Evolutionary conservation across 2,329 filamentous ascomycete genomes (phyloP).

Genomic region (Diplocarpon mali): DNA sequence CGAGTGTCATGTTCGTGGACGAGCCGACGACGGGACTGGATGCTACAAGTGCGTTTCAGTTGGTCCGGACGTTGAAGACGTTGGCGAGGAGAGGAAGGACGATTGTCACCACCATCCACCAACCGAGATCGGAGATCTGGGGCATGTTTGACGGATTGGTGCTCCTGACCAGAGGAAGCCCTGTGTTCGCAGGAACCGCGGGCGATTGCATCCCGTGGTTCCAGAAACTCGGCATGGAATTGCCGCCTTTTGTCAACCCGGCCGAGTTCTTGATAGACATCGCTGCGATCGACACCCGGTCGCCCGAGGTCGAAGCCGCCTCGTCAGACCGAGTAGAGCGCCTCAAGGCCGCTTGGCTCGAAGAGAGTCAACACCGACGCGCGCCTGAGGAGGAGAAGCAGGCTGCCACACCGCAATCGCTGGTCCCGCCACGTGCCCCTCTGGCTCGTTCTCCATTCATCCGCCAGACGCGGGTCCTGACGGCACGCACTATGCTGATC

Average conservation of each 20-base stretch:
- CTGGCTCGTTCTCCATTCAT: slow-evolving; percentile 41
- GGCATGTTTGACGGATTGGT: slow-evolving; percentile 62
- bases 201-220: slow-evolving; percentile 54
- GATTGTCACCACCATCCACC: slow-evolving; percentile 64
- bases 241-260: slow-evolving; percentile 66
- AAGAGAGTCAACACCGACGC: slow-evolving; percentile 19
- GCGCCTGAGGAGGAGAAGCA: slow-evolving; percentile 12
- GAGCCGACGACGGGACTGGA: slow-evolving; percentile 72
- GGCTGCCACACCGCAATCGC: background rate
- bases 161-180: slow-evolving; percentile 54
- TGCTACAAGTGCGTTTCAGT: slow-evolving; percentile 64
- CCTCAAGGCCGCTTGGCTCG: slow-evolving; percentile 51
- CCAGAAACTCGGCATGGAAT: slow-evolving; percentile 42
- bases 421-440: background rate
- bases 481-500: slow-evolving; percentile 56
- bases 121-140: slow-evolving; percentile 73
- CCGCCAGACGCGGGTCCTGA: slow-evolving; percentile 55
- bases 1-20: slow-evolving; percentile 66
- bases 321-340: slow-evolving; percentile 48
- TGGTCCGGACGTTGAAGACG: slow-evolving; percentile 57
- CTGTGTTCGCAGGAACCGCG: slow-evolving; percentile 55
- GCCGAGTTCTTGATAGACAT: slow-evolving; percentile 68
- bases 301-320: slow-evolving; percentile 49
- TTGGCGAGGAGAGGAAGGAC: slow-evolving; percentile 59
- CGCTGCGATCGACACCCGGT: slow-evolving; percentile 62